A percentile compares a stretch with the other conserved stretches of the same genome.
These are phyloP conservation scores for Meripilus lineatus DNA, from an alignment of 1,284 basidiomycete species.

Conservation along the genomic window DNA sequence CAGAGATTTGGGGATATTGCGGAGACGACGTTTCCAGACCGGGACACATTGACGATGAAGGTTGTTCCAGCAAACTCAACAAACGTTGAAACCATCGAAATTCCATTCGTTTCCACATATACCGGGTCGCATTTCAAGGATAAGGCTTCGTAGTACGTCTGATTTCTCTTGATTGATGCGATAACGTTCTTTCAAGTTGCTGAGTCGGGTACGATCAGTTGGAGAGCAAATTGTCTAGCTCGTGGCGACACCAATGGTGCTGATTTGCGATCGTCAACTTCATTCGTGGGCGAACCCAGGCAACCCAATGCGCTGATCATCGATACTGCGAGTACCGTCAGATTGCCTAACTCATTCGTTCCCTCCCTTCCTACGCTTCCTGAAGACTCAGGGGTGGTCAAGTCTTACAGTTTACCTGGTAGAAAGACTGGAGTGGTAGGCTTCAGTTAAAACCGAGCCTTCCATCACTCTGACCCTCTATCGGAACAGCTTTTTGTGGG, in stretches of 20 bases:
- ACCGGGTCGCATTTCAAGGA: slow-evolving; percentile 48
- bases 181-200: not conserved
- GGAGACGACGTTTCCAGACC: slow-evolving; percentile 44
- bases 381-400: slow-evolving; percentile 49
- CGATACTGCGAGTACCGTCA: slow-evolving; percentile 38
- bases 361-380: slow-evolving; percentile 42
- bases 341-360: slow-evolving; percentile 43
- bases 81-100: slow-evolving; percentile 41
- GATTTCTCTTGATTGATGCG: not conserved
- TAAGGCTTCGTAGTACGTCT: slow-evolving; percentile 45
- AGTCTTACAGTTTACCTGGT: slow-evolving; percentile 53
- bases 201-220: slow-evolving; percentile 33
- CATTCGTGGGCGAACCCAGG: slow-evolving; percentile 19
- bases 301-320: slow-evolving; percentile 38
- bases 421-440: slow-evolving; percentile 56
- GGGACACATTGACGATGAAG: slow-evolving; percentile 36
- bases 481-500: slow-evolving; percentile 53
- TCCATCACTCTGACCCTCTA: not conserved
- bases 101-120: slow-evolving; percentile 50
- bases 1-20: slow-evolving; percentile 60
- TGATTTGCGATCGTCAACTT: slow-evolving; percentile 32
- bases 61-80: slow-evolving; percentile 44
- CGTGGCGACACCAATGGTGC: slow-evolving; percentile 52
- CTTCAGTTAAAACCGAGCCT: not conserved
- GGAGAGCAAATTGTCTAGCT: slow-evolving; percentile 56